Evolutionary conservation across 2,329 filamentous ascomycete genomes (phyloP).

Genomic region (Thielaviopsis populi): DNA sequence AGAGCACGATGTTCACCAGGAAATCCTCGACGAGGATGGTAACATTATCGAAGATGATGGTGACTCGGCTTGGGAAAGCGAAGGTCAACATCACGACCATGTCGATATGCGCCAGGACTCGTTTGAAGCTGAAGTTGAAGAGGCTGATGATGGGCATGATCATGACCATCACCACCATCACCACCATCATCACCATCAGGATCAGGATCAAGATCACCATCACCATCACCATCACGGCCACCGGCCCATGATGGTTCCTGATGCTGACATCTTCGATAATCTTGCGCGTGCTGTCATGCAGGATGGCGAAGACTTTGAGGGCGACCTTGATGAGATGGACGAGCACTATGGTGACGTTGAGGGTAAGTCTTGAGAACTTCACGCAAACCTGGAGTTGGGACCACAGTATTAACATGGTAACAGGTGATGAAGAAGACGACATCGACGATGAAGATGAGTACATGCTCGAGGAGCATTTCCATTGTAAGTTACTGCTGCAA

Average conservation of each 20-base stretch:
- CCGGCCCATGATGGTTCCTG: conserved; percentile 26
- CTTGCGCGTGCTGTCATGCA: conserved; percentile 40
- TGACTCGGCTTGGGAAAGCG: conserved; percentile 46
- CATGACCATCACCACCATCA: conserved; percentile 13
- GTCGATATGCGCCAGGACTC: conserved; percentile 39
- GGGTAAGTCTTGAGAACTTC: background rate
- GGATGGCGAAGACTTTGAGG: conserved; percentile 36
- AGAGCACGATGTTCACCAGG: conserved; percentile 31
- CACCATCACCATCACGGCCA: conserved; percentile 13
- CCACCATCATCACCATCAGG: conserved; percentile 10
- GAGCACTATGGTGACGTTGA: conserved; percentile 34
- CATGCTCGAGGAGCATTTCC: conserved; percentile 44
- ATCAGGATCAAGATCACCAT: conserved; percentile 8
- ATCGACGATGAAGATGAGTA: conserved; percentile 56
- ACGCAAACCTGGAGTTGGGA: too few relatives aligned
- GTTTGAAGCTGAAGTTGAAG: conserved; percentile 35
- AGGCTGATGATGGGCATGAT: conserved; percentile 27
- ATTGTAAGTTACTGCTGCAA: conserved; percentile 30
- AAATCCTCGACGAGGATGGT: conserved; percentile 19
- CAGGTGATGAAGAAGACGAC: conserved; percentile 44
- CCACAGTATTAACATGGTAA: conserved; percentile 19
- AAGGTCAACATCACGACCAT: conserved; percentile 41
- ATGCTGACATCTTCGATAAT: conserved; percentile 33
- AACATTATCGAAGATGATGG: conserved; percentile 45
- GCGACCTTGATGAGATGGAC: conserved; percentile 35